Evolutionary conservation across 192 early-diverging fungal species (phyloP), one percentile per base, ranked within the genome.

Genomic region (Chytriomyces confervae): DNA sequence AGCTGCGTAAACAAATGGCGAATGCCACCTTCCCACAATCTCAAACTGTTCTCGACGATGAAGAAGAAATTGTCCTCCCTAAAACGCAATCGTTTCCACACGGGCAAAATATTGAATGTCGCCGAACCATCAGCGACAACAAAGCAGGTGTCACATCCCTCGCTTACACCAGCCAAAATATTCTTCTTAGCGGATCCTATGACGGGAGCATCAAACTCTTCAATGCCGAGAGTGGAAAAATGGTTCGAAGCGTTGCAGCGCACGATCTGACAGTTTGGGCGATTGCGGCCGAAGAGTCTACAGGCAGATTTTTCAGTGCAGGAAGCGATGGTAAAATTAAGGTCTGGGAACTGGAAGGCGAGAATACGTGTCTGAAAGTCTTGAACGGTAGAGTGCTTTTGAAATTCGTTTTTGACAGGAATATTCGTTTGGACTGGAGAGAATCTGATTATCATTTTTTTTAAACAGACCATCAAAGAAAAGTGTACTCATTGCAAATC

Each of bases 211-310:
- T 85, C 24, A 88, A 89, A 66, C 70, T 86, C 2, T 90, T 90
- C 68, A 77, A 89, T 67, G 82, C 82, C 44, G 85, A 89, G 57
- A 78, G 84, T 18, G 89, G 89, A 3, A 66, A 80, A 61, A 71
- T 87, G 7, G 36, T 82, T 27, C 77, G 82, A 69, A 83, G 78
- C 50, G 63, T 80, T 27, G 73, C 78, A 24, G 89, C 82, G 4
- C 89, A 90, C 65, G 79, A 82, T 11, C 79, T 88, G 69, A 85
- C 83, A 45, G 89, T 90, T 8, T 90, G 89, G 89, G 87, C 87
- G 27, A 74, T 90, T 45, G 87, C 89, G 7, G 83, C 86, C 1
- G 79, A 81, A 63, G 76, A 78, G 5, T 66, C 70, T 0, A 79
- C 72, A 1, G 78, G 81, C 11, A 75, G 86, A 10, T 85, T 87